Conservation (phyloP, 2,329 filamentous ascomycete species). For the Verticillium nubilum region DNA sequence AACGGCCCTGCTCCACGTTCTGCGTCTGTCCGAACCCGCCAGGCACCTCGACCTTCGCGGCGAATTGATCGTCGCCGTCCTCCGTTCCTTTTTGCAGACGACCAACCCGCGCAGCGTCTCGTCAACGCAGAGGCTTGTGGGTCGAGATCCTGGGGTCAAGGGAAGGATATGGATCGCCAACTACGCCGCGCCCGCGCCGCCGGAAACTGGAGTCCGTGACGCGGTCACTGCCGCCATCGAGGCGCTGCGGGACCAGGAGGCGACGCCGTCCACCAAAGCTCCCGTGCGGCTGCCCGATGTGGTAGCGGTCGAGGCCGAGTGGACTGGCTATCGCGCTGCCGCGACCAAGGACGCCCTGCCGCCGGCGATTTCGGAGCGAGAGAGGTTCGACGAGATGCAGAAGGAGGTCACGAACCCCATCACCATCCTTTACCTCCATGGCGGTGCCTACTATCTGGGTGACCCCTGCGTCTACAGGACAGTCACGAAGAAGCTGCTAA, state of each 20-base stretch:
- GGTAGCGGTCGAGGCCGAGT: constrained; percentile 62
- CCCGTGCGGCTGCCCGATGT: constrained; percentile 42
- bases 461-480: constrained; percentile 64
- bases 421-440: constrained; percentile 70
- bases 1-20: constrained; percentile 55
- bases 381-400: constrained; percentile 63
- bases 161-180: constrained; percentile 78
- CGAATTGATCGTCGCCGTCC: constrained; percentile 63
- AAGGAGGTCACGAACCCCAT: constrained; percentile 56
- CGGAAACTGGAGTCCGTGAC: constrained; percentile 50
- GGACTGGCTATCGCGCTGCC: constrained; percentile 63
- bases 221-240: constrained; percentile 54
- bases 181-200: constrained; percentile 56
- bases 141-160: constrained; percentile 63
- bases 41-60: constrained; percentile 76
- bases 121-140: constrained; percentile 57
- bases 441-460: constrained; percentile 68
- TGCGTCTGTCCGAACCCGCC: constrained; percentile 64
- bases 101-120: constrained; percentile 45
- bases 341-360: constrained; percentile 44
- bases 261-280: constrained; percentile 17
- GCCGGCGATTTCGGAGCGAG: constrained; percentile 53
- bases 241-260: constrained; percentile 36
- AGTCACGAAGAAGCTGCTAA: constrained; percentile 55
- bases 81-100: constrained; percentile 59